Base-by-base conservation (phyloP, 2,329 filamentous ascomycete species). In the Colletotrichum musae region DNA sequence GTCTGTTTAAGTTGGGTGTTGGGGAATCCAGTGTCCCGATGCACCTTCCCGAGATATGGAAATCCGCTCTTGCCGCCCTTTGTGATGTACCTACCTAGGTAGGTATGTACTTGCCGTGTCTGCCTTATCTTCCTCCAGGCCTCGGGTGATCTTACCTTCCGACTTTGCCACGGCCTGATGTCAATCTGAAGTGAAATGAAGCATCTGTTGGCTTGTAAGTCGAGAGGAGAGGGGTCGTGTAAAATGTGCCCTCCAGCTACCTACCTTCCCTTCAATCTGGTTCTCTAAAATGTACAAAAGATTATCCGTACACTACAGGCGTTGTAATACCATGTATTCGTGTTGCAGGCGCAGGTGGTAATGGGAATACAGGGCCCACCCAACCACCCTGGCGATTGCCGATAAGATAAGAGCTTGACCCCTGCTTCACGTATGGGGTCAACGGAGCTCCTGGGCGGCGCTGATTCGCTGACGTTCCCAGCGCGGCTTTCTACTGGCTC, bases 321-420 rank as follows among this genome's bases (percentile, higher is more conserved):
- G 32, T 1, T 10, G 10, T 10, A 36, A 36, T 10, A 36, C 2
- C 32, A 10, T 36, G 32, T 10, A 36, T 10, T 36, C 4, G 21
- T 24, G 32, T 7, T 10, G 32, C 32, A 36, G 32, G 32, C 32
- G 32, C 32, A 36, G 32, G 32, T 36, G 32, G 16, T 7, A 18
- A 47, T 50, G 47, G 18, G 47, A 50, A 50, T 24, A 18, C 28
- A 15, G 26, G 24, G 32, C 39, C 32, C 32, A 39, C 15, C 52
- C 32, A 21, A n/a, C 52, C 32, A 39, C 15, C 52, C 32, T 39
- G 26, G 21, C 12, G 32, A 12, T 15, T 18, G n/a, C 32, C 57
- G 67, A 70, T 70, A 67, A 70, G 67, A 70, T 70, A 70, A 67
- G 63, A 70, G 63, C 67, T 67, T n/a, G 16, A 47, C 58, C 63